These are phyloP conservation scores for Paramecium biaurelia DNA, from an alignment of 73 alveolate species.

Conservation along the genomic window DNA sequence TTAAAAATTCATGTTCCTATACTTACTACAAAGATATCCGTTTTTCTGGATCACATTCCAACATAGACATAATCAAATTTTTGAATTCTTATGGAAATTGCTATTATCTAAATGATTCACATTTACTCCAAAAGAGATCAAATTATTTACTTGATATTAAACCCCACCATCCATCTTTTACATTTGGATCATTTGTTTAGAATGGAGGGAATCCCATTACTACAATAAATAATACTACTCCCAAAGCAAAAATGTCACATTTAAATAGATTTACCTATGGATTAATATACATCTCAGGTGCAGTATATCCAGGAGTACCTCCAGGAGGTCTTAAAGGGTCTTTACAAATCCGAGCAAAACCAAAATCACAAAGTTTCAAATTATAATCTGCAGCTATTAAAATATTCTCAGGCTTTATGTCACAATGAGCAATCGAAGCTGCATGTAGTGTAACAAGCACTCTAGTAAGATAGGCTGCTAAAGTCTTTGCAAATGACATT, in stretches of 20 bases:
- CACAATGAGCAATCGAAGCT: conserved; percentile 16
- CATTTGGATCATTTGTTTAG: not conserved
- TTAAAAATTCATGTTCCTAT: not conserved
- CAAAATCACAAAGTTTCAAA: conserved; percentile 45
- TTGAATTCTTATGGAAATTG: not conserved
- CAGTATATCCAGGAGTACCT: conserved; percentile 47
- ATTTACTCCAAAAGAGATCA: conserved; percentile 2
- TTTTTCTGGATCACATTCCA: conserved; percentile 21
- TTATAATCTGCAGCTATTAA: conserved; percentile 18
- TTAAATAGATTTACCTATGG: not conserved
- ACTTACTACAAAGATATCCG: not conserved
- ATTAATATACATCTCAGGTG: conserved; percentile 10
- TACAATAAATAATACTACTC: conserved; percentile 35
- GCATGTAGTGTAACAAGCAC: not conserved
- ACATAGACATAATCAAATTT: not conserved
- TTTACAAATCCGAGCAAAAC: not conserved
- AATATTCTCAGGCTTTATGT: conserved; percentile 41
- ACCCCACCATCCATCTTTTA: conserved; percentile 50
- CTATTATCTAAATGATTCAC: not conserved
- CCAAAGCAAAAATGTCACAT: conserved; percentile 27
- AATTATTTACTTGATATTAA: not conserved
- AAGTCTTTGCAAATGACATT: not conserved
- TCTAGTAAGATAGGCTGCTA: not conserved
- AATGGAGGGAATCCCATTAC: conserved; percentile 47
- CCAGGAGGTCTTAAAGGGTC: conserved; percentile 12